Evolutionary conservation across 192 early-diverging fungal genomes (phyloP), one percentile per base, ranked within the genome.

Genomic region (Coemansia sp.): DNA sequence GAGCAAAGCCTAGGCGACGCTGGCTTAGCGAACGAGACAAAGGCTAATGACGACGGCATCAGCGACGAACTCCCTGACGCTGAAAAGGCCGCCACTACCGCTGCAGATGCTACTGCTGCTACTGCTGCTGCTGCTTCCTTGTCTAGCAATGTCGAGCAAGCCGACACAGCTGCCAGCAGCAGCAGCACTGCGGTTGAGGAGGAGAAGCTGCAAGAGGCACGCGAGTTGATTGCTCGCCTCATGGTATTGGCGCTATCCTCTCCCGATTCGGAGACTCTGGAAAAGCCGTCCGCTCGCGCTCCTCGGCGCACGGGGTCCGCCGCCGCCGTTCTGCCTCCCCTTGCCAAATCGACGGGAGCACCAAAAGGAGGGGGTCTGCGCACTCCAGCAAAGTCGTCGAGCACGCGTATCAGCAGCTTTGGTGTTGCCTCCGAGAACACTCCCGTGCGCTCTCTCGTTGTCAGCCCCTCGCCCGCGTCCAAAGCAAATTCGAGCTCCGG

Each of bases 221-320:
- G 79, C 53, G 79, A 82, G 60, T 64, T 82, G 62, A 64, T 82
- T 43, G 79, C 79, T 12, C 73, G 70, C 6, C 57, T 82, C 46
- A 82, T 82, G 79, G 79, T 82, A 43, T 67, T 82, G 45, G 79
- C 79, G 7, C 56, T 82, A 37, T 68, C 79, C 1, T 75, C 79
- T 24, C 60, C 69, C 2, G 79, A 75, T 9, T 63, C 79, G 6
- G 37, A 67, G 7, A 39, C 67, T 2, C 60, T 51, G 1, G 66
- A 72, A 25, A 82, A 76, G 47, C 19, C 46, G 7, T 24, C 59
- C 17, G 54, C 70, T 10, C 73, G 78, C 43, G 69, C 71, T 41
- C 70, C 79, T 25, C 75, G 65, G 41, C 78, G 68, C 27, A 27
- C 59, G 6, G 70, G 65, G 8, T 60, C 65, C 0, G 67, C 64